phyloP scores from a whole-genome alignment of 177 flowering plant genomes.

The Vitis hybrid region DNA sequence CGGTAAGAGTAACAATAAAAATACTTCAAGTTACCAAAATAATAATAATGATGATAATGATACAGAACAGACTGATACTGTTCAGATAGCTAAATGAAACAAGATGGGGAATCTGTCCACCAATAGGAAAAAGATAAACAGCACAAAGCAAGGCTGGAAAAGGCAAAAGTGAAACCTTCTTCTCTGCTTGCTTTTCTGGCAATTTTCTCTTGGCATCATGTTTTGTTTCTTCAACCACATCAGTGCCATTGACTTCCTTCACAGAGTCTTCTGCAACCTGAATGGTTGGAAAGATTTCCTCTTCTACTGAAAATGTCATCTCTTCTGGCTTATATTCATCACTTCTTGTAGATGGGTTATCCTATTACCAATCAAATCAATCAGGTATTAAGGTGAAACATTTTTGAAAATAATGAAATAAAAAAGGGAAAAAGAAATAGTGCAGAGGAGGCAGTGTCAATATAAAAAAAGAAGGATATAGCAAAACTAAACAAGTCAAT shows the following conservation, averaged over 20 bases:
- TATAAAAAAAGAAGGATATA: background rate
- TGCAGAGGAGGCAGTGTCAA: background rate
- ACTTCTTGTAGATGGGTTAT: slow-evolving; percentile 21
- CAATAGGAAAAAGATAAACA: background rate
- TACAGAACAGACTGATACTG: too few species aligned
- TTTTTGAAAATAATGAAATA: background rate
- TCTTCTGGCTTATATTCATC: slow-evolving; percentile 55
- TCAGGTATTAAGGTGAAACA: background rate
- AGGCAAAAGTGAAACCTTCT: slow-evolving; percentile 47
- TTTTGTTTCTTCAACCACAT: slow-evolving; percentile 34
- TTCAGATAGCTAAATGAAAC: background rate
- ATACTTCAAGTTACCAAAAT: too few species aligned
- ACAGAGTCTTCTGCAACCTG: slow-evolving; percentile 29
- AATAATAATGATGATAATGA: too few species aligned
- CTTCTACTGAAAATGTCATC: slow-evolving; percentile 73
- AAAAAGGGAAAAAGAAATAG: too few species aligned
- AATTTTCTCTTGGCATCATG: slow-evolving; percentile 61
- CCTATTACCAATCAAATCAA: slow-evolving; percentile 37
- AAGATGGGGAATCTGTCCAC: background rate
- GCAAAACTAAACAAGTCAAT: too few species aligned
- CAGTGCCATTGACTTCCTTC: slow-evolving; percentile 22
- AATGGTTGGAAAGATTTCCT: slow-evolving; percentile 68
- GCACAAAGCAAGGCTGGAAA: background rate
- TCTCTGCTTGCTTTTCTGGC: slow-evolving; percentile 55
- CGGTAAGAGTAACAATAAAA: too few species aligned